These are phyloP conservation scores for Osmanthus fragrans DNA, from an alignment of 257 asterid species.

Conservation along the genomic window DNA sequence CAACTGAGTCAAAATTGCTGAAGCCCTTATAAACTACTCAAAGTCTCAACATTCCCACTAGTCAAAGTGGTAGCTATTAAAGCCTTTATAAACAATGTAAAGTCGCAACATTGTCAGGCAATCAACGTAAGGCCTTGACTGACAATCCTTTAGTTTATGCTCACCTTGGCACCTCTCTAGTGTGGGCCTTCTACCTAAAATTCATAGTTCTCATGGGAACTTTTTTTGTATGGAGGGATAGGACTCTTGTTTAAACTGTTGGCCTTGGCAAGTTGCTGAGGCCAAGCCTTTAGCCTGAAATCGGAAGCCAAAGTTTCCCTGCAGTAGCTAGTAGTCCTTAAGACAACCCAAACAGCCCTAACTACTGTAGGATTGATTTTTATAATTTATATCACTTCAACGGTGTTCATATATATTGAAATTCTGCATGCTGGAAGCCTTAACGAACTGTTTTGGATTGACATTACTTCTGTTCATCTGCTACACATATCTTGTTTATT, in stretches of 20 bases:
- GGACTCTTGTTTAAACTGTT: neutral
- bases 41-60: neutral
- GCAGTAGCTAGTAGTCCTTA: neutral
- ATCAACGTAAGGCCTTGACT: neutral
- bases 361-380: slow-evolving; percentile 9
- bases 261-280: neutral
- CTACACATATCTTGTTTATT: neutral
- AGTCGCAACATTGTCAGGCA: neutral
- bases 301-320: neutral
- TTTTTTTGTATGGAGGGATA: neutral
- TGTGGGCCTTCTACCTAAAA: neutral
- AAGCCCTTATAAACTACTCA: neutral
- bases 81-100: slow-evolving; percentile 2
- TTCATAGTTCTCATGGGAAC: slow-evolving; percentile 3
- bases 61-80: neutral
- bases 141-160: neutral
- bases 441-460: neutral
- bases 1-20: slow-evolving; percentile 11
- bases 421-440: neutral
- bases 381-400: slow-evolving; percentile 13
- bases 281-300: neutral
- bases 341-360: slow-evolving; percentile 4
- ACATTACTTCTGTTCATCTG: neutral
- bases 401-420: neutral
- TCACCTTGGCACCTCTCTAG: neutral